These are phyloP conservation scores for Pseudozyma pruni DNA, from an alignment of 1,284 basidiomycete species.

Conservation along the genomic window DNA sequence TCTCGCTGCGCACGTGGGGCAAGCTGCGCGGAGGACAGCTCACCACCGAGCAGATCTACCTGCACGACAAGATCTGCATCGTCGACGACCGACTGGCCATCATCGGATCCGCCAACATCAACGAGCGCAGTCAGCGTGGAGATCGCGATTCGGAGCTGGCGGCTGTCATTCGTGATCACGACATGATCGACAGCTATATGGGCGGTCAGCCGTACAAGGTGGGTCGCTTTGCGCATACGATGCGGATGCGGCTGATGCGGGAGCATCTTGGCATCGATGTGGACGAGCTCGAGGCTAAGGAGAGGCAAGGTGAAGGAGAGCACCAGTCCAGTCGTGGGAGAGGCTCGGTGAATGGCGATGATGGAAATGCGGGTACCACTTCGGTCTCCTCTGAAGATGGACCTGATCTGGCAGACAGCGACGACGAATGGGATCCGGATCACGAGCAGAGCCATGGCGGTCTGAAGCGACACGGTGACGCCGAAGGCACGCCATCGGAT, in stretches of 20 bases:
- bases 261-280: conserved; percentile 97
- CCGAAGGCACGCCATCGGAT: conserved; percentile 5
- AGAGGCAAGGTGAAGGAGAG: conserved; percentile 15
- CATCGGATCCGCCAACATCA: conserved; percentile 99
- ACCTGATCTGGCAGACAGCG: conserved; percentile 27
- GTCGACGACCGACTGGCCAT: conserved; percentile 97
- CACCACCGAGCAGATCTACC: conserved; percentile 80
- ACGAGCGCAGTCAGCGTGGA: conserved; percentile 93
- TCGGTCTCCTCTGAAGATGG: conserved; percentile 10
- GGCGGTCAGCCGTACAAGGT: conserved; percentile 93
- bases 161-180: conserved; percentile 91
- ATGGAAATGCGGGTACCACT: conserved; percentile 8
- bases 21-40: conserved; percentile 86
- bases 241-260: conserved; percentile 92
- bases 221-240: conserved; percentile 92
- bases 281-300: conserved; percentile 77
- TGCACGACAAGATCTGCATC: conserved; percentile 76
- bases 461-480: conserved; percentile 11
- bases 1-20: conserved; percentile 91
- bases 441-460: conserved; percentile 74
- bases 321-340: not conserved
- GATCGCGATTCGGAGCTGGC: conserved; percentile 97
- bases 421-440: conserved; percentile 80
- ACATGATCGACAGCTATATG: conserved; percentile 92
- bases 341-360: conserved; percentile 7